Evolutionary conservation across 306 rosid genomes (phyloP).

Genomic region (Myrica gale): DNA sequence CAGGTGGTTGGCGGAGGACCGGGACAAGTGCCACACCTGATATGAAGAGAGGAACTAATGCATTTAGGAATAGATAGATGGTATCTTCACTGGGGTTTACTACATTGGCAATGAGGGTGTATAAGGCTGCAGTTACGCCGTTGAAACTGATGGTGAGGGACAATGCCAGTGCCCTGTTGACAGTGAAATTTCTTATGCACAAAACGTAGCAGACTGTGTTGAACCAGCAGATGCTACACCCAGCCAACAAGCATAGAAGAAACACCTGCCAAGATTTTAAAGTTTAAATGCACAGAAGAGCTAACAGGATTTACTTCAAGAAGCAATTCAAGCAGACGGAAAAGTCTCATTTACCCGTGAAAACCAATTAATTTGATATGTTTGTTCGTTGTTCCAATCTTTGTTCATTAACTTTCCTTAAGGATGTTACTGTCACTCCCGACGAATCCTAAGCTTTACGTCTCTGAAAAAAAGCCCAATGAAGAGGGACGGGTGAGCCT

Average conservation of each 20-base stretch:
- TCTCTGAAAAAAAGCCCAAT: no score
- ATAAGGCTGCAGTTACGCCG: conserved; percentile 94
- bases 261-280: conserved; percentile 53
- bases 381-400: no score
- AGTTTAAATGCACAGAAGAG: no score
- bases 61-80: conserved; percentile 64
- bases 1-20: conserved; percentile 72
- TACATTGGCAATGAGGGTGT: conserved; percentile 77
- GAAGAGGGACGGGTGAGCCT: no score
- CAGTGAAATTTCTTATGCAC: conserved; percentile 82
- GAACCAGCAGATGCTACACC: conserved; percentile 99
- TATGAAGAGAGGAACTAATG: conserved; percentile 66
- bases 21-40: conserved; percentile 67
- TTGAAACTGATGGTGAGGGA: conserved; percentile 93
- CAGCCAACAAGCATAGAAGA: conserved; percentile 68
- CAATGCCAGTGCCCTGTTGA: conserved; percentile 72
- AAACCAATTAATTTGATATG: no score
- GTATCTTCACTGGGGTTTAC: conserved; percentile 59
- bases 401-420: no score
- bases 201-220: conserved; percentile 93
- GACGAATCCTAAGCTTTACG: no score
- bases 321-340: neutral
- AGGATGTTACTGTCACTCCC: no score
- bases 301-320: neutral
- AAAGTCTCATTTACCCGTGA: no score